A percentile compares a stretch with the other conserved stretches of the same genome.
Conservation (phyloP, 164 flowering plant species). For the Aristolochia fimbriata region DNA sequence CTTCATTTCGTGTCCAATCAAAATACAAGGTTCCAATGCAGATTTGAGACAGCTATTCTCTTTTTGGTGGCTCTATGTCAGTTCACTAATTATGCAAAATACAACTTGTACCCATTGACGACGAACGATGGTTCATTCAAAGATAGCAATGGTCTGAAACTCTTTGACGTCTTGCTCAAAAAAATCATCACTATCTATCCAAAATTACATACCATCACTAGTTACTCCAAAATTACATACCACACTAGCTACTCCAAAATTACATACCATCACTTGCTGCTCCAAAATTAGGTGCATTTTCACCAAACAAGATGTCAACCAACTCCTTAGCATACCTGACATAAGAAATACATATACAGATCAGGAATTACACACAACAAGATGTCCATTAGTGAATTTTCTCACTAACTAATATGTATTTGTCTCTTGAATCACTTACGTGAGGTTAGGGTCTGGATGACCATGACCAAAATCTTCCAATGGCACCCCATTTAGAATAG, state of each 20-base stretch:
- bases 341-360: slow-evolving; percentile 6
- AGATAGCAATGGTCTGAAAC: too few relatives aligned
- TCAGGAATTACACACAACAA: not conserved
- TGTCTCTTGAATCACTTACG: slow-evolving; percentile 44
- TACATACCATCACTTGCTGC: slow-evolving; percentile 96
- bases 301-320: slow-evolving; percentile 71
- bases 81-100: not conserved
- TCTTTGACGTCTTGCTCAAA: not conserved
- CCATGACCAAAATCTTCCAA: slow-evolving; percentile 98
- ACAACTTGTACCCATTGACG: not conserved
- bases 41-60: too few relatives aligned
- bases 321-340: slow-evolving; percentile 91
- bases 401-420: too few relatives aligned
- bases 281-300: slow-evolving; percentile 87
- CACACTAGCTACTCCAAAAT: too few relatives aligned
- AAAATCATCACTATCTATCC: too few relatives aligned
- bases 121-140: too few relatives aligned
- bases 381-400: not conserved
- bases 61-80: too few relatives aligned
- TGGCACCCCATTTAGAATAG: slow-evolving; percentile 83
- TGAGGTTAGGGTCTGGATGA: slow-evolving; percentile 98
- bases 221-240: too few relatives aligned
- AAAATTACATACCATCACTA: too few relatives aligned
- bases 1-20: too few relatives aligned
- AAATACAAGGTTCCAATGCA: too few relatives aligned